Conservation (phyloP, 768 basidiomycete species). For the Candolleomyces efflorescens region DNA sequence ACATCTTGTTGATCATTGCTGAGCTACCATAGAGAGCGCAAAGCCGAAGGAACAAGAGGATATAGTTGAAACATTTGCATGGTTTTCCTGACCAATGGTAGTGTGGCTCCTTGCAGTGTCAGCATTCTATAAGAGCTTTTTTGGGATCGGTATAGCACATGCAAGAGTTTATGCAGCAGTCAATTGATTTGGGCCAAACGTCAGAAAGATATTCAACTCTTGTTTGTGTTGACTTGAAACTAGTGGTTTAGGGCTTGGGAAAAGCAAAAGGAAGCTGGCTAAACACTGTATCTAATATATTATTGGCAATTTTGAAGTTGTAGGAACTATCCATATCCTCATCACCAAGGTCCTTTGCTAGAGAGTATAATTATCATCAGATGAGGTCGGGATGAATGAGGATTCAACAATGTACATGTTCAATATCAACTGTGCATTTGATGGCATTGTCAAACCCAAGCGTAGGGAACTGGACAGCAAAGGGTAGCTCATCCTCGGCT, state of each 20-base stretch:
- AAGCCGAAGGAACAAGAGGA: slow-evolving; percentile 27
- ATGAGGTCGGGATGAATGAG: too few relatives aligned
- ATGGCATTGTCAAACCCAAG: too few relatives aligned
- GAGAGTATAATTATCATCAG: too few relatives aligned
- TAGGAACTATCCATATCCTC: too few relatives aligned
- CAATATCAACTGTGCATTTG: too few relatives aligned
- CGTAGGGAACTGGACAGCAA: too few relatives aligned
- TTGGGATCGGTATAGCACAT: slow-evolving; percentile 17
- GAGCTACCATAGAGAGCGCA: slow-evolving; percentile 16
- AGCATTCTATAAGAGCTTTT: slow-evolving; percentile 20
- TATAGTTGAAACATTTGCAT: slow-evolving; percentile 25
- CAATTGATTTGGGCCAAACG: slow-evolving; percentile 20
- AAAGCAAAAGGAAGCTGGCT: not conserved
- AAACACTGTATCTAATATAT: too few relatives aligned
- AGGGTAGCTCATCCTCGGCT: too few relatives aligned
- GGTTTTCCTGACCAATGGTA: slow-evolving; percentile 15
- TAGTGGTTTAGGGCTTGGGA: not conserved
- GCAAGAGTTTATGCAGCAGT: slow-evolving; percentile 22
- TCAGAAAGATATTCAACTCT: slow-evolving; percentile 24
- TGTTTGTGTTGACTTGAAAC: not conserved
- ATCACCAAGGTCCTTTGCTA: too few relatives aligned
- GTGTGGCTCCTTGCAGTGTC: slow-evolving; percentile 22
- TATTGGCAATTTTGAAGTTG: too few relatives aligned
- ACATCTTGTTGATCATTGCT: not conserved
- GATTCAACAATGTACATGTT: too few relatives aligned